Conservation (phyloP, 2,329 filamentous ascomycete species). For the Pyrenophora graminea region DNA sequence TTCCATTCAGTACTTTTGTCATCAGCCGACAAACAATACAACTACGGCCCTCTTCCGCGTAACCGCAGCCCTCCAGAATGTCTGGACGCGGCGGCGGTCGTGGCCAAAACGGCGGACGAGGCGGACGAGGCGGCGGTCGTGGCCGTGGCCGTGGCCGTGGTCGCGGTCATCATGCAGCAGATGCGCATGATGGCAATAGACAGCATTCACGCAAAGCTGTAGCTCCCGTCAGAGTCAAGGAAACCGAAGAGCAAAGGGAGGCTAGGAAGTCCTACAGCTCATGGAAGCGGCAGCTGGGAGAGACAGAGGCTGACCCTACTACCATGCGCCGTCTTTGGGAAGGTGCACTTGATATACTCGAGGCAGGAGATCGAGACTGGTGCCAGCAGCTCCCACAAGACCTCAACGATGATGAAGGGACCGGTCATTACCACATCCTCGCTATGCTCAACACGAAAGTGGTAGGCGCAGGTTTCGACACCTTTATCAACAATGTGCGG, state of each 20-base stretch:
- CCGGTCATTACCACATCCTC: constrained; percentile 36
- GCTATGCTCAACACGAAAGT: constrained; percentile 22
- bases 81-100: not conserved
- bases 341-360: constrained; percentile 32
- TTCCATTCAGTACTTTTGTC: too few species aligned
- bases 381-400: constrained; percentile 39
- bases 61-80: not conserved
- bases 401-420: constrained; percentile 34
- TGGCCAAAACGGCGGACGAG: not conserved
- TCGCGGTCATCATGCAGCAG: not conserved
- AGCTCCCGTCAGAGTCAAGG: constrained; percentile 7
- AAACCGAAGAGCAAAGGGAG: constrained; percentile 28
- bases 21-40: too few species aligned
- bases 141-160: not conserved
- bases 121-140: not conserved
- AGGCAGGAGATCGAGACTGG: constrained; percentile 37
- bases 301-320: constrained; percentile 17
- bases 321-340: constrained; percentile 34
- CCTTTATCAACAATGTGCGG: constrained; percentile 9
- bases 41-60: too few species aligned
- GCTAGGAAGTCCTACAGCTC: constrained; percentile 31
- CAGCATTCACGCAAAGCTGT: not conserved
- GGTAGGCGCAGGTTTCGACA: not conserved
- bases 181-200: not conserved
- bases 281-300: constrained; percentile 37